Base-by-base conservation (phyloP, 2,329 filamentous ascomycete species). In the Nigrograna mackinnonii region DNA sequence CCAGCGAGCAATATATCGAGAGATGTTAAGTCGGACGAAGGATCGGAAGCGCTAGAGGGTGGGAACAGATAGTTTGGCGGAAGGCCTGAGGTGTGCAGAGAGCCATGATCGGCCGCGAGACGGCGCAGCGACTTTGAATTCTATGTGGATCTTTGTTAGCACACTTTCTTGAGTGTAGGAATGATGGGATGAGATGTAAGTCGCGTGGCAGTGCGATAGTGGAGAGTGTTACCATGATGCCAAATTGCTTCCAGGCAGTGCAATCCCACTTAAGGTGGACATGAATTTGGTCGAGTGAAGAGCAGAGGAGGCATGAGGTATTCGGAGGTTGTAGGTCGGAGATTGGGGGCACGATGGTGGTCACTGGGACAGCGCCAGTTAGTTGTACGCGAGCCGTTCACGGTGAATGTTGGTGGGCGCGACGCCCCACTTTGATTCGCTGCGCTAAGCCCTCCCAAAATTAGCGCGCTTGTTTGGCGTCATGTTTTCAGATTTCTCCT, bases 21-120 rank as follows among this genome's bases (percentile, higher is more conserved):
- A 30, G 78, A 73, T 2, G 78, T 82, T 6, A 85, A 70, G 49
- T 83, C 79, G 47, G 82, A 78, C n/a, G n/a, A n/a, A n/a, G n/a
- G n/a, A 50, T 65, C 58, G 39, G 52, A 54, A 9, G 41, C 45
- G 21, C 41, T 46, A 3, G 56, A 44, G 3, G 73, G 65, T 2
- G 78, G 73, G 51, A 83, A 81, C 43, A 85, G 72, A 63, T 83
- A 85, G 60, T 84, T 81, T 22, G 81, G 82, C 14, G 82, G 82
- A 1, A 84, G 74, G 6, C 73, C 73, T 18, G 72, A 64, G 44
- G 72, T 76, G 53, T 81, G 78, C 11, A 85, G 70, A 14, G 75
- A 74, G 47, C 75, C 74, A 60, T 84, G 80, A 61, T 85, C 82
- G 48, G 75, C 73, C 20, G 79, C 79, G 30, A 85, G 76, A 46